Conservation (phyloP, 345 rosid species). For the Carallia brachiata region DNA sequence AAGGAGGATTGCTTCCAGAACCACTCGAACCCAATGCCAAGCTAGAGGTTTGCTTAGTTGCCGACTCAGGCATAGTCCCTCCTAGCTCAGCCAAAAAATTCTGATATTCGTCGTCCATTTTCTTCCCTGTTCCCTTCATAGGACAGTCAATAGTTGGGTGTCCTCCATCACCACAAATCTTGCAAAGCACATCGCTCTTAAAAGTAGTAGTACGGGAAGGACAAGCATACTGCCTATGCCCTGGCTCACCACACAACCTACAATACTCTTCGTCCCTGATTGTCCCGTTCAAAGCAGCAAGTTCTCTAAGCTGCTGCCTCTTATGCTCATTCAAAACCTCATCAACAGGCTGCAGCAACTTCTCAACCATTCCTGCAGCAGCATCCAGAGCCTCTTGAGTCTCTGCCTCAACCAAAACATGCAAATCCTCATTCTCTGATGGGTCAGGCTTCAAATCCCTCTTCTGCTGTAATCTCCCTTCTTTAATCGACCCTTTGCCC, state of each 20-base stretch:
- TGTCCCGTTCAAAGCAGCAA: constrained; percentile 94
- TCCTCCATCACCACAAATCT: constrained; percentile 99
- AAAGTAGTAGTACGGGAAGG: constrained; percentile 91
- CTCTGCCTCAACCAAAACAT: constrained; percentile 96
- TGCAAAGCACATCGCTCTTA: constrained; percentile 94
- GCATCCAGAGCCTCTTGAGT: constrained; percentile 86
- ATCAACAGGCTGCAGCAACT: constrained; percentile 94
- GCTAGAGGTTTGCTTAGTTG: constrained; percentile 60
- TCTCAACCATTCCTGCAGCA: constrained; percentile 97
- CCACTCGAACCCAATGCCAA: constrained; percentile 69
- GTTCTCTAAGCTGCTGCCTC: constrained; percentile 96
- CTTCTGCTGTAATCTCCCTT: constrained; percentile 92
- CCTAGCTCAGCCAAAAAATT: constrained; percentile 93
- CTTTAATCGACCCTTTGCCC: constrained; percentile 94
- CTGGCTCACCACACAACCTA: constrained; percentile 91
- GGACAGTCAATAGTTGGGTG: constrained; percentile 99
- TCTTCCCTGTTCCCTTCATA: constrained; percentile 89
- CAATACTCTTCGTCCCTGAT: constrained; percentile 97
- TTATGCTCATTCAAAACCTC: constrained; percentile 97
- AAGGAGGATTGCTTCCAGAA: constrained; percentile 82
- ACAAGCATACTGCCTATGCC: constrained; percentile 86
- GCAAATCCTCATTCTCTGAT: constrained; percentile 94
- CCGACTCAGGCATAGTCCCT: constrained; percentile 85
- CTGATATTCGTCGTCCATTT: constrained; percentile 99
- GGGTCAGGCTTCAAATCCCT: constrained; percentile 93